These are phyloP conservation scores for Leucogyrophana mollusca DNA, from an alignment of 768 basidiomycete genomes.

Conservation along the genomic window DNA sequence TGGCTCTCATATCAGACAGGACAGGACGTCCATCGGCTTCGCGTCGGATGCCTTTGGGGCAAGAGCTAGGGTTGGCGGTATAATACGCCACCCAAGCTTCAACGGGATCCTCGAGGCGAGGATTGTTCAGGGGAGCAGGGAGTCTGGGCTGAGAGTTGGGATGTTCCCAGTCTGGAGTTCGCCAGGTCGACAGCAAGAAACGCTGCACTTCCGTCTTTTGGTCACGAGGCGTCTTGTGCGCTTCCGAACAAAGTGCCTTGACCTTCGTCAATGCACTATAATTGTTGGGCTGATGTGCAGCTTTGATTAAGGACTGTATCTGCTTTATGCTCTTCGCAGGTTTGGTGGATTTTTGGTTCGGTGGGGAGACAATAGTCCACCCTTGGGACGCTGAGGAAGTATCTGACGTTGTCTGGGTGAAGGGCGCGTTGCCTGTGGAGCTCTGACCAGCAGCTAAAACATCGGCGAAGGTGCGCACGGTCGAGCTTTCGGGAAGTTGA, in stretches of 20 bases:
- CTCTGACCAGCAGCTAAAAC: conserved; percentile 29
- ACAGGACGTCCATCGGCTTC: conserved; percentile 35
- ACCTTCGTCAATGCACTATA: conserved; percentile 39
- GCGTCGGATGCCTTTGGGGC: conserved; percentile 47
- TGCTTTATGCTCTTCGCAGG: conserved; percentile 38
- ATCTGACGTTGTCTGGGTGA: conserved; percentile 20
- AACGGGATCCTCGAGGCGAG: conserved; percentile 45
- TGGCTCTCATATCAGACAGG: conserved; percentile 44
- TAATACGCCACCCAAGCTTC: conserved; percentile 47
- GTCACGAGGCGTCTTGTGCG: conserved; percentile 42
- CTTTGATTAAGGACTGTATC: conserved; percentile 40
- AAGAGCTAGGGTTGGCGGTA: conserved; percentile 41
- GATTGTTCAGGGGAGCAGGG: conserved; percentile 34
- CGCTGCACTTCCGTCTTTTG: conserved; percentile 44
- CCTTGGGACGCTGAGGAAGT: conserved; percentile 13
- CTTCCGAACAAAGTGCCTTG: conserved; percentile 44
- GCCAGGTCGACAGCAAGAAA: conserved; percentile 42
- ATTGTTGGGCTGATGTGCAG: conserved; percentile 43
- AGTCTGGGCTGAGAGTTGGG: conserved; percentile 17
- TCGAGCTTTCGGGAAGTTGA: conserved; percentile 29
- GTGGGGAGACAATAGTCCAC: conserved; percentile 23
- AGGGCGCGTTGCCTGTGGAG: conserved; percentile 10
- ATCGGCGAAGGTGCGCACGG: conserved; percentile 32
- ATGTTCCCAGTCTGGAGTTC: conserved; percentile 37
- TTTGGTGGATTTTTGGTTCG: conserved; percentile 16